Evolutionary conservation across 2,329 filamentous ascomycete genomes (phyloP).

Genomic region (Madurella fahalii): DNA sequence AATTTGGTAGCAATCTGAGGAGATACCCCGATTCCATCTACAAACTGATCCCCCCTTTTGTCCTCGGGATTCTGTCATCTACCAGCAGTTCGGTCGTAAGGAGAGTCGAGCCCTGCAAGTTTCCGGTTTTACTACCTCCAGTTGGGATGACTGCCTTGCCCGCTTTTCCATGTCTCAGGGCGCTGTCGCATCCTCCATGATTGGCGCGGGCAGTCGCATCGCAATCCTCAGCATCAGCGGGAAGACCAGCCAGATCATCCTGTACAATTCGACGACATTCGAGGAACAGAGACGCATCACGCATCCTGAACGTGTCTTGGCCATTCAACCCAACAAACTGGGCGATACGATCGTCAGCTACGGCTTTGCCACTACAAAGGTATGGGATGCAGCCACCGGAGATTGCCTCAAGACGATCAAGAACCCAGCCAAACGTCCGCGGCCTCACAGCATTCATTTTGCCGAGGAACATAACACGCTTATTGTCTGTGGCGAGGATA

Average conservation of each 20-base stretch:
- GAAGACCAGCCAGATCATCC: conserved; percentile 15
- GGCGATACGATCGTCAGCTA: conserved; percentile 28
- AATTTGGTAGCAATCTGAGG: conserved; percentile 31
- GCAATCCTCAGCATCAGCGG: conserved; percentile 14
- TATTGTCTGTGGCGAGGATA: conserved; percentile 26
- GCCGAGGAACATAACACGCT: conserved; percentile 19
- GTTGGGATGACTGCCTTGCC: conserved; percentile 29
- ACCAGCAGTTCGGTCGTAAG: conserved; percentile 29
- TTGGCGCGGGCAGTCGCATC: conserved; percentile 14
- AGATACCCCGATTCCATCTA: conserved; percentile 33
- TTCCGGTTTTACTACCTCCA: conserved; percentile 12
- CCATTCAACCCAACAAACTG: conserved; percentile 23
- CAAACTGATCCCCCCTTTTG: conserved; percentile 38
- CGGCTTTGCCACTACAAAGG: conserved; percentile 26
- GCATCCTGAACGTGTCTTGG: conserved; percentile 23
- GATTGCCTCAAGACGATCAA: conserved; percentile 20
- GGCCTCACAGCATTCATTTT: conserved; percentile 27
- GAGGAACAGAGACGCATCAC: conserved; percentile 15
- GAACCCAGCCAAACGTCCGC: conserved; percentile 23
- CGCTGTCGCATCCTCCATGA: conserved; percentile 14
- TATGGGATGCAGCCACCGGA: conserved; percentile 29
- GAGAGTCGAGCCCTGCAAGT: conserved; percentile 20
- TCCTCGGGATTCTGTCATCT: conserved; percentile 33
- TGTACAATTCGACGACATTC: conserved; percentile 25
- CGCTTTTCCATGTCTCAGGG: conserved; percentile 18